phyloP scores from a whole-genome alignment of 2,329 filamentous ascomycete species.

The Ophiostoma novo-ulmi region DNA sequence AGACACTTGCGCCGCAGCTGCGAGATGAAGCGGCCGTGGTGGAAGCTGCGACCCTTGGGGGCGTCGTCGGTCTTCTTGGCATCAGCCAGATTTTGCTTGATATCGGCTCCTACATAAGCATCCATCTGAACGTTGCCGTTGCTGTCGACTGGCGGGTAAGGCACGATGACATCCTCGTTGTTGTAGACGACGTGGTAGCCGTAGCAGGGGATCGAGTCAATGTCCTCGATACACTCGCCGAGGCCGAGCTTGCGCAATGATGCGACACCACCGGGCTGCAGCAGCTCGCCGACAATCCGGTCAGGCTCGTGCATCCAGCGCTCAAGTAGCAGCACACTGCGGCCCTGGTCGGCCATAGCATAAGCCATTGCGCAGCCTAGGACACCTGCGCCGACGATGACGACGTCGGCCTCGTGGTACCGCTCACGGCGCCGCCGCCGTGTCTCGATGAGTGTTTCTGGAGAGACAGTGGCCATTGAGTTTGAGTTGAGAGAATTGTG shows the following conservation, averaged over 20 bases:
- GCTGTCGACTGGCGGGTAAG: slow-evolving; percentile 65
- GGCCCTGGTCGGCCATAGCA: slow-evolving; percentile 79
- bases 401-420: slow-evolving; percentile 69
- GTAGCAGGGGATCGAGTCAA: slow-evolving; percentile 75
- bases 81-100: slow-evolving; percentile 2
- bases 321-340: slow-evolving; percentile 86
- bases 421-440: slow-evolving; percentile 40
- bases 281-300: slow-evolving; percentile 88
- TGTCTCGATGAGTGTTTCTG: slow-evolving; percentile 7
- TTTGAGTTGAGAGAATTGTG: background rate
- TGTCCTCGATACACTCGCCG: slow-evolving; percentile 74
- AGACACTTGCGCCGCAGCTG: slow-evolving; percentile 71
- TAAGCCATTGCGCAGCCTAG: slow-evolving; percentile 83
- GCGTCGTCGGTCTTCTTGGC: slow-evolving; percentile 22
- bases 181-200: slow-evolving; percentile 88
- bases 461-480: slow-evolving; percentile 11
- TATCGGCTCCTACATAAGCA: slow-evolving; percentile 12
- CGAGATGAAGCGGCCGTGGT: slow-evolving; percentile 89
- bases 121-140: slow-evolving; percentile 38
- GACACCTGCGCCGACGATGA: slow-evolving; percentile 87
- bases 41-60: slow-evolving; percentile 75
- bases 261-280: slow-evolving; percentile 85
- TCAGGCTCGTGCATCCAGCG: slow-evolving; percentile 86
- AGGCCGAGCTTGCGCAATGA: slow-evolving; percentile 78
- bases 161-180: slow-evolving; percentile 65